Conservation (phyloP, 768 basidiomycete species). For the Tricholoma matsutake region DNA sequence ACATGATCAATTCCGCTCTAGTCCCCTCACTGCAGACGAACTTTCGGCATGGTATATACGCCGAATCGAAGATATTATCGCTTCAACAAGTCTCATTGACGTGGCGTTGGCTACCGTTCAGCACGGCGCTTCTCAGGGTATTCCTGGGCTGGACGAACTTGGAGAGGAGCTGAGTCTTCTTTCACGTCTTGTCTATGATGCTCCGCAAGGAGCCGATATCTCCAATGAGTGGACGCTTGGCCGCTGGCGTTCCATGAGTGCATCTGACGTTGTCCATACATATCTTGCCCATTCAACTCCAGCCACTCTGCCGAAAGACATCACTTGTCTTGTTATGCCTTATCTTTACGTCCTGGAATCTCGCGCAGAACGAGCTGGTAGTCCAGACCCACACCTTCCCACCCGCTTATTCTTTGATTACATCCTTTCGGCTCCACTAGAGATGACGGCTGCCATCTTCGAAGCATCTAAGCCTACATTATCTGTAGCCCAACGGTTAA, state of each 20-base stretch:
- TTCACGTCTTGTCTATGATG: conserved; percentile 84
- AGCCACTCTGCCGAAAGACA: conserved; percentile 60
- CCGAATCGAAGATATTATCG: conserved; percentile 61
- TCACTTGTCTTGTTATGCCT: conserved; percentile 79
- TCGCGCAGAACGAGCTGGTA: conserved; percentile 76
- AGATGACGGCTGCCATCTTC: conserved; percentile 72
- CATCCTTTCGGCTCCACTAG: conserved; percentile 63
- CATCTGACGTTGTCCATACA: conserved; percentile 62
- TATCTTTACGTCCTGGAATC: conserved; percentile 93
- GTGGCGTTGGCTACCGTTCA: conserved; percentile 77
- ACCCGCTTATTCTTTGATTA: conserved; percentile 69
- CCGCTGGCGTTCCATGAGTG: conserved; percentile 68
- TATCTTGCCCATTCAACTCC: conserved; percentile 76
- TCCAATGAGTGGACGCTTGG: conserved; percentile 73
- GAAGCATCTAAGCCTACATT: conserved; percentile 92
- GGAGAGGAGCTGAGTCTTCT: conserved; percentile 92
- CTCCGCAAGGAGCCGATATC: conserved; percentile 42
- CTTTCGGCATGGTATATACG: conserved; percentile 73
- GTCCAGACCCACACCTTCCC: conserved; percentile 64
- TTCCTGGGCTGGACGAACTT: conserved; percentile 75
- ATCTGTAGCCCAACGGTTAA: conserved; percentile 62
- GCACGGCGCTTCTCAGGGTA: conserved; percentile 78
- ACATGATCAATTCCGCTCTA: conserved; percentile 11
- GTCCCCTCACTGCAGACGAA: conserved; percentile 43
- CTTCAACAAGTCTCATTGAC: conserved; percentile 72